A percentile compares a stretch with the other conserved stretches of the same genome.
Evolutionary conservation across 83 land plant genomes (phyloP).

Genomic region (Thuja plicata): DNA sequence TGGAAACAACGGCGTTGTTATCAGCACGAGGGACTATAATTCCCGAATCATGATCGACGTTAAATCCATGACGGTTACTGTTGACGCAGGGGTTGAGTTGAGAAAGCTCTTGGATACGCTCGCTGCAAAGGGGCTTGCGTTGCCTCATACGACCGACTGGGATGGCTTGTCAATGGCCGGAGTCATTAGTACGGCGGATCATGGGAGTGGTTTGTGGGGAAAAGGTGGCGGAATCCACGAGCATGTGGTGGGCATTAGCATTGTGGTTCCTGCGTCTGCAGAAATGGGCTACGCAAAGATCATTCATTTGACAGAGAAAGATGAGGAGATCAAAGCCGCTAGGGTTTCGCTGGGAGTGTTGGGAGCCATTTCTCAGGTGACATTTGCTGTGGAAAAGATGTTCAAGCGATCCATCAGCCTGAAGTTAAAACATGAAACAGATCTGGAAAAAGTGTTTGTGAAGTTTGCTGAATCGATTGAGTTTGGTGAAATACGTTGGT

Average conservation of each 20-base stretch:
- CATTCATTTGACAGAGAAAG: slow-evolving; percentile 12
- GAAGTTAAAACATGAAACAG: neutral
- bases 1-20: slow-evolving; percentile 16
- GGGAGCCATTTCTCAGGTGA: slow-evolving; percentile 26
- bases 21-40: slow-evolving; percentile 22
- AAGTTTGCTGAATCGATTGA: slow-evolving; percentile 19
- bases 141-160: slow-evolving; percentile 29
- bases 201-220: slow-evolving; percentile 33
- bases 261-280: slow-evolving; percentile 19
- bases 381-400: slow-evolving; percentile 24
- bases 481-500: slow-evolving; percentile 25
- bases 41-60: neutral
- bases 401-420: slow-evolving; percentile 26
- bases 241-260: slow-evolving; percentile 24
- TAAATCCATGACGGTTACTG: slow-evolving; percentile 15
- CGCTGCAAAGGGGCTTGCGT: slow-evolving; percentile 17
- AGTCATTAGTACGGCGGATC: slow-evolving; percentile 30
- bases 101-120: slow-evolving; percentile 19
- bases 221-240: slow-evolving; percentile 32
- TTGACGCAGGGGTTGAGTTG: slow-evolving; percentile 22
- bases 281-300: slow-evolving; percentile 16
- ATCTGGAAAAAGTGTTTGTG: neutral
- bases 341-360: slow-evolving; percentile 24
- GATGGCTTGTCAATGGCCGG: slow-evolving; percentile 27
- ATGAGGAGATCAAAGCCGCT: slow-evolving; percentile 19